Evolutionary conservation across 2,329 filamentous ascomycete genomes (phyloP).

Genomic region (Paraphoma sp.): DNA sequence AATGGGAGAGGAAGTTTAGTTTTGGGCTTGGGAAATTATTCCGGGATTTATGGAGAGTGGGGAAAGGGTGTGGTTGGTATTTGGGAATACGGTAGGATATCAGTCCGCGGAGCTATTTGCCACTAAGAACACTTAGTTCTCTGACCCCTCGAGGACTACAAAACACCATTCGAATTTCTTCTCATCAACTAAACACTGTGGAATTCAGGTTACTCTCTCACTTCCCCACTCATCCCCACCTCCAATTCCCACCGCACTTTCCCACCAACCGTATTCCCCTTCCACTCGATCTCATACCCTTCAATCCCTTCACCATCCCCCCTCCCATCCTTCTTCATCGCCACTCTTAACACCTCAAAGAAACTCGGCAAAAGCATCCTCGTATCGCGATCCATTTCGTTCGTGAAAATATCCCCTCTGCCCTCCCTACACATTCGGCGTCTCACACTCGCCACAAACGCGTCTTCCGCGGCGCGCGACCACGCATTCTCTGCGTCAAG

Average conservation of each 20-base stretch:
- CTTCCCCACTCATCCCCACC: too few relatives aligned
- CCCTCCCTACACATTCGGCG: conserved; percentile 23
- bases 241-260: conserved; percentile 33
- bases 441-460: conserved; percentile 24
- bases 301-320: conserved; percentile 4
- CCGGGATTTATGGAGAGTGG: too few relatives aligned
- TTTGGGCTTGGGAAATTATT: too few relatives aligned
- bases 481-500: not conserved
- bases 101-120: too few relatives aligned
- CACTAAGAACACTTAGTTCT: too few relatives aligned
- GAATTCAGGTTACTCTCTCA: too few relatives aligned
- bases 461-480: conserved; percentile 4
- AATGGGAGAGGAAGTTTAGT: too few relatives aligned
- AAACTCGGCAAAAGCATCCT: conserved; percentile 34
- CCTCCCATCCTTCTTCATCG: conserved; percentile 20
- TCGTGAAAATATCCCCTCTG: conserved; percentile 33
- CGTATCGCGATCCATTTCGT: conserved; percentile 14
- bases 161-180: too few relatives aligned
- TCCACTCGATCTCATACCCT: conserved; percentile 29
- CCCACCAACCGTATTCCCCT: conserved; percentile 23
- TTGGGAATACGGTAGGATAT: too few relatives aligned
- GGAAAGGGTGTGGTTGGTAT: too few relatives aligned
- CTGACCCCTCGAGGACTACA: too few relatives aligned
- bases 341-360: conserved; percentile 25
- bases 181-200: too few relatives aligned